phyloP scores from a whole-genome alignment of 306 rosid genomes.

The Quercus parvula region DNA sequence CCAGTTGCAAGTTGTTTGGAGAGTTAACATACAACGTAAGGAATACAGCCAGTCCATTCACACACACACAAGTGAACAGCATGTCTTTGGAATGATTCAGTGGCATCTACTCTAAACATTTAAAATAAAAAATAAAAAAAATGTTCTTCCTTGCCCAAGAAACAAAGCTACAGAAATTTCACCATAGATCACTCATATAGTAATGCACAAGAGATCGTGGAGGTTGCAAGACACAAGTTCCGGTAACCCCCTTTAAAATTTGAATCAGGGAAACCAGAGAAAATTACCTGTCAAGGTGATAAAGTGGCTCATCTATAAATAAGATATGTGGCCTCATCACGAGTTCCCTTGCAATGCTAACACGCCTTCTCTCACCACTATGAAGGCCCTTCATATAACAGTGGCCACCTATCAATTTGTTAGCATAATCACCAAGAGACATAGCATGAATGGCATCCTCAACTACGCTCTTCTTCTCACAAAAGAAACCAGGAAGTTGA shows the following conservation, averaged over 20 bases:
- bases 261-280: background rate
- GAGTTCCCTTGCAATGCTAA: conserved; percentile 95
- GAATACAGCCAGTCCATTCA: background rate
- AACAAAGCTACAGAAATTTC: background rate
- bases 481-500: conserved; percentile 96
- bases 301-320: conserved; percentile 95
- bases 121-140: background rate
- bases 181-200: no score
- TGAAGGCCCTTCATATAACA: conserved; percentile 98
- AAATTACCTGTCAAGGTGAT: conserved; percentile 82
- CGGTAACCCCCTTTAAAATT: background rate
- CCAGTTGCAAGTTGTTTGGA: background rate
- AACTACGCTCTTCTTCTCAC: conserved; percentile 83
- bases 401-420: conserved; percentile 94
- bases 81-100: background rate
- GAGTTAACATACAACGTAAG: background rate
- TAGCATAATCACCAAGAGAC: conserved; percentile 87
- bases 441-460: conserved; percentile 96
- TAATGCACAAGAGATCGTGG: background rate
- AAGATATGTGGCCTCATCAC: conserved; percentile 93
- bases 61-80: background rate
- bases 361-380: conserved; percentile 88
- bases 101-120: background rate
- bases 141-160: background rate
- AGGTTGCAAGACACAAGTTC: background rate